phyloP scores from a whole-genome alignment of 495 filamentous ascomycete species.

The Viridothelium virens region DNA sequence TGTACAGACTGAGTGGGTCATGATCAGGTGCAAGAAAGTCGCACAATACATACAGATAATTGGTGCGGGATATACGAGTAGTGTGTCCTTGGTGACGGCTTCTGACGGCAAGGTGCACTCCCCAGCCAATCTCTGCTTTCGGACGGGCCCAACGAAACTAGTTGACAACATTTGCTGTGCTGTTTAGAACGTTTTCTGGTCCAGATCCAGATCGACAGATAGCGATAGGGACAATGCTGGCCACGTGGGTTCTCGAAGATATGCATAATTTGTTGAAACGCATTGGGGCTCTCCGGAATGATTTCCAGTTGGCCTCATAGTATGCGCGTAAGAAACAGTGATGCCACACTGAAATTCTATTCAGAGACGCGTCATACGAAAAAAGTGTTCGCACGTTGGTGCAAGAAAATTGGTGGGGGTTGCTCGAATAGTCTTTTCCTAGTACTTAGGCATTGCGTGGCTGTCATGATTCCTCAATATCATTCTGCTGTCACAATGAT shows the following conservation, averaged over 20 bases:
- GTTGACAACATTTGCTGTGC: neutral
- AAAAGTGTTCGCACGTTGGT: too few relatives aligned
- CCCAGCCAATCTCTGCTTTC: neutral
- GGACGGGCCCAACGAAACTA: neutral
- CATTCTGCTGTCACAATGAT: neutral
- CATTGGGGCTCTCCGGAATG: neutral
- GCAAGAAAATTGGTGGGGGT: too few relatives aligned
- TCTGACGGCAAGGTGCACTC: neutral
- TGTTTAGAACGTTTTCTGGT: neutral
- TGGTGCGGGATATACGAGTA: neutral
- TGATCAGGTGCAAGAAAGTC: neutral
- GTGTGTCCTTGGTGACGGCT: neutral
- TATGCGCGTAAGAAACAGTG: too few relatives aligned
- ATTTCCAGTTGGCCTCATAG: too few relatives aligned
- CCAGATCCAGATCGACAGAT: neutral
- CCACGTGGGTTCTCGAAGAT: neutral
- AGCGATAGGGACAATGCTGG: neutral
- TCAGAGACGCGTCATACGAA: too few relatives aligned
- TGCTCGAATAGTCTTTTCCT: too few relatives aligned
- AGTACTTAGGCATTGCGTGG: too few relatives aligned
- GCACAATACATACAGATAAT: neutral
- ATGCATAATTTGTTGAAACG: neutral
- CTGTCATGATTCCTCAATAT: neutral
- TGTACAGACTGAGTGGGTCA: neutral
- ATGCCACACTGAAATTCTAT: too few relatives aligned